Evolutionary conservation across 805 yeast genomes (phyloP).

Genomic region (Nakazawaea anatomiae): DNA sequence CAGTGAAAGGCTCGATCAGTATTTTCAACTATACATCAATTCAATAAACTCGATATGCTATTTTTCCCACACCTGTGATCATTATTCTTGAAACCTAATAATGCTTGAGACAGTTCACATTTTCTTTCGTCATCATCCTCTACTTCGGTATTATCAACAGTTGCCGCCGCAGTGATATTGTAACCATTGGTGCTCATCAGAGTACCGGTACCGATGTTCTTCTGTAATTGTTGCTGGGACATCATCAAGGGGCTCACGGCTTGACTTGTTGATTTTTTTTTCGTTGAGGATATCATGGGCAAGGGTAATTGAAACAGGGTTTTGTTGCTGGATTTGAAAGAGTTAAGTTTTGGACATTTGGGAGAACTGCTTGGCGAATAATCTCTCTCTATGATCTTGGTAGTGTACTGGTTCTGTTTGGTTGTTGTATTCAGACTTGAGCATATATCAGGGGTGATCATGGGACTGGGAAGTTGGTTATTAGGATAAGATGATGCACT

Average conservation of each 20-base stretch:
- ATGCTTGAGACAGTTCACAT: slow-evolving; percentile 1
- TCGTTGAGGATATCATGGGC: slow-evolving; percentile 9
- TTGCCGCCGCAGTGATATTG: too few relatives aligned
- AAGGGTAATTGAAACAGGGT: slow-evolving; percentile 8
- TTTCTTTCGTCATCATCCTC: too few relatives aligned
- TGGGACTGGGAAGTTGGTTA: slow-evolving; percentile 16
- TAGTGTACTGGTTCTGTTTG: not conserved
- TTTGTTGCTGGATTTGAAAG: too few relatives aligned
- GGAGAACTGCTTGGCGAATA: not conserved
- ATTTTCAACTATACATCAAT: not conserved
- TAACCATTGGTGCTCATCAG: too few relatives aligned
- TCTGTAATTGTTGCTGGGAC: not conserved
- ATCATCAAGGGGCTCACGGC: not conserved
- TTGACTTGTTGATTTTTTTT: not conserved
- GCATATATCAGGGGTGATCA: slow-evolving; percentile 14
- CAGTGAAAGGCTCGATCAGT: too few relatives aligned
- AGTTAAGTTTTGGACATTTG: too few relatives aligned
- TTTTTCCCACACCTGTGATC: not conserved
- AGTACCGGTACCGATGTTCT: not conserved
- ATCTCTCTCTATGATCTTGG: not conserved
- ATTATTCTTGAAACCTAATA: slow-evolving; percentile 3
- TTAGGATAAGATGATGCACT: not conserved
- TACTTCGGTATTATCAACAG: not conserved
- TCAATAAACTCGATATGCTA: slow-evolving; percentile 2
- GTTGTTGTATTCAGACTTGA: not conserved